These are phyloP conservation scores for Hydrangea macrophylla DNA, from an alignment of 148 eudicot species.

Conservation along the genomic window DNA sequence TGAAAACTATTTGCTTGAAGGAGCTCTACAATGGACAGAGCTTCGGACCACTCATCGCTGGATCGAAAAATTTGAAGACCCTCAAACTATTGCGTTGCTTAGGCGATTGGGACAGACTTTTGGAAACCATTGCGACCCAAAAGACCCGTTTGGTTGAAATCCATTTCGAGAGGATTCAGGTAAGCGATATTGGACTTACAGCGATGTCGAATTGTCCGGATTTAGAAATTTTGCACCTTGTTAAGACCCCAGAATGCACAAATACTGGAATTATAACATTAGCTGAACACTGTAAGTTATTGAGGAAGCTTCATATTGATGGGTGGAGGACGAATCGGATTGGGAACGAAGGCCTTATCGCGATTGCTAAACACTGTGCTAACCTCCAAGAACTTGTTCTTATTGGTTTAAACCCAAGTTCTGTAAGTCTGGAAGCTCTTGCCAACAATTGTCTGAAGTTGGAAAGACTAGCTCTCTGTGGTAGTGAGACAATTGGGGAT, in stretches of 20 bases:
- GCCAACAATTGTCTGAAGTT: conserved; percentile 52
- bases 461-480: conserved; percentile 76
- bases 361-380: conserved; percentile 51
- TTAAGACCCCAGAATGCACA: conserved; percentile 71
- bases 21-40: conserved; percentile 73
- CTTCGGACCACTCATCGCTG: conserved; percentile 58
- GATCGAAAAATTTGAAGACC: conserved; percentile 50
- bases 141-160: conserved; percentile 50
- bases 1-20: conserved; percentile 57
- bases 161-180: conserved; percentile 72
- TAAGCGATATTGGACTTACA: conserved; percentile 61
- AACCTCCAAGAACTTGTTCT: conserved; percentile 73
- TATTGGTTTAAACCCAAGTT: conserved; percentile 60
- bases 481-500: conserved; percentile 80
- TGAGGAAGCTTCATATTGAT: conserved; percentile 81
- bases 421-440: conserved; percentile 46
- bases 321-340: conserved; percentile 90
- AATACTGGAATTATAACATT: conserved; percentile 47
- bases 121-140: conserved; percentile 35
- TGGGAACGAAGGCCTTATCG: conserved; percentile 63
- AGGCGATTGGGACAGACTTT: conserved; percentile 73
- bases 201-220: conserved; percentile 39
- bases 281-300: conserved; percentile 56
- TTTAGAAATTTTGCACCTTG: conserved; percentile 69
- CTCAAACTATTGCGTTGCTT: conserved; percentile 56